Evolutionary conservation across 306 rosid genomes (phyloP), one percentile per base, ranked within the genome.

Genomic region (Cotoneaster glaucophyllus): DNA sequence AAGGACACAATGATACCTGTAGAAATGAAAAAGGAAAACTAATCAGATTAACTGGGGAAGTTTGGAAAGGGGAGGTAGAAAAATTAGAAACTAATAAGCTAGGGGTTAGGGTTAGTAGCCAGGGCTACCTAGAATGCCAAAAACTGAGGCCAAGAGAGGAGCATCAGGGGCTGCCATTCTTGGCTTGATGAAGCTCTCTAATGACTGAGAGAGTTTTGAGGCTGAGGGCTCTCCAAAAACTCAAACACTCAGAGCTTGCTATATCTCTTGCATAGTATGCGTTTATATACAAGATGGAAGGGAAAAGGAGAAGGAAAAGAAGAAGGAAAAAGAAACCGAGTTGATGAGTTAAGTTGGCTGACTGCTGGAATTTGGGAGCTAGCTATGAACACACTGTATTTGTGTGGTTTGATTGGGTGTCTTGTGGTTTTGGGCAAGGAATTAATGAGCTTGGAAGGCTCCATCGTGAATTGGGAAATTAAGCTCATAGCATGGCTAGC

Each of bases 121-220:
- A 48, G 43, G 31, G 22, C 41, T 72, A 83, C 89, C 89, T 72
- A 86, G 82, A 64, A 86, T 29, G 62, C 89, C 89, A 62, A 86
- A 83, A 61, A 72, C 62, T n/a, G 67, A 48, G 78, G 87, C 80
- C 82, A 83, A 18, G 62, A 41, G 72, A 43, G 54, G 61, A 67
- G 56, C 25, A 44, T 48, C 54, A 24, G 29, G 29, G 65, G 56
- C 43, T 64, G 77, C 79, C 85, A 83, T 86, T 70, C n/a, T 83
- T 61, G 65, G 22, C 24, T 28, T 17, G 67, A 69, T 41, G 44
- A 41, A 52, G 75, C 44, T 32, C 76, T n/a, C 39, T 57, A n/a
- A 12, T 41, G 54, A 61, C 11, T 53, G 3, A 15, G 11, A 26
- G 70, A 71, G 56, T n/a, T 34, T 65, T 58, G 76, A 52, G 54